Evolutionary conservation across 257 asterid genomes (phyloP).

Genomic region (Mitragyna speciosa): DNA sequence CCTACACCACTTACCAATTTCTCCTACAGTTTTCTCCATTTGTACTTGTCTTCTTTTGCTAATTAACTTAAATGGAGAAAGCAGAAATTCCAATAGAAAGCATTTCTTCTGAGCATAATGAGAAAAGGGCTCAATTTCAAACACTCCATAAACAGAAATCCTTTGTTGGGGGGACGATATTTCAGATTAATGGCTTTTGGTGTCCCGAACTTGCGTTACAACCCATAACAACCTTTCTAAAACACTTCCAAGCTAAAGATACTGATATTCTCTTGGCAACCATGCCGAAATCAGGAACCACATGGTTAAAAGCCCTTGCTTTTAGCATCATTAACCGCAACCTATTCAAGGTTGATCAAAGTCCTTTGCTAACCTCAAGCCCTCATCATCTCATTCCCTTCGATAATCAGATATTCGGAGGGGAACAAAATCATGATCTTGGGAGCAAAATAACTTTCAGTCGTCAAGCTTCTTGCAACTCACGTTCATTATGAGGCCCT

Average conservation of each 20-base stretch:
- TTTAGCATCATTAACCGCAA: neutral
- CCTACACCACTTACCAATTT: too few relatives aligned
- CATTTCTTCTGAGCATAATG: neutral
- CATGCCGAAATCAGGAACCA: slow-evolving; percentile 19
- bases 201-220: neutral
- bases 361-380: neutral
- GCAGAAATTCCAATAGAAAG: too few relatives aligned
- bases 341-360: neutral
- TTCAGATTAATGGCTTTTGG: neutral
- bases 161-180: neutral
- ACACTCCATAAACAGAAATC: neutral
- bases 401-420: neutral
- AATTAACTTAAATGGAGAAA: too few relatives aligned
- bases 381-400: neutral
- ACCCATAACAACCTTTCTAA: neutral
- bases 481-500: neutral
- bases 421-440: neutral
- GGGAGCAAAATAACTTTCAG: neutral
- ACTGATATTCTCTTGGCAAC: slow-evolving; percentile 14
- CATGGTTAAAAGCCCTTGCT: slow-evolving; percentile 22
- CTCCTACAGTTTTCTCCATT: too few relatives aligned
- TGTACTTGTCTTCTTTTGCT: too few relatives aligned
- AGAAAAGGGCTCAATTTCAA: neutral
- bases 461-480: neutral
- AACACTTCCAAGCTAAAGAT: neutral